Evolutionary conservation across 2,329 filamentous ascomycete genomes (phyloP).

Genomic region (Leptographium lundbergii): DNA sequence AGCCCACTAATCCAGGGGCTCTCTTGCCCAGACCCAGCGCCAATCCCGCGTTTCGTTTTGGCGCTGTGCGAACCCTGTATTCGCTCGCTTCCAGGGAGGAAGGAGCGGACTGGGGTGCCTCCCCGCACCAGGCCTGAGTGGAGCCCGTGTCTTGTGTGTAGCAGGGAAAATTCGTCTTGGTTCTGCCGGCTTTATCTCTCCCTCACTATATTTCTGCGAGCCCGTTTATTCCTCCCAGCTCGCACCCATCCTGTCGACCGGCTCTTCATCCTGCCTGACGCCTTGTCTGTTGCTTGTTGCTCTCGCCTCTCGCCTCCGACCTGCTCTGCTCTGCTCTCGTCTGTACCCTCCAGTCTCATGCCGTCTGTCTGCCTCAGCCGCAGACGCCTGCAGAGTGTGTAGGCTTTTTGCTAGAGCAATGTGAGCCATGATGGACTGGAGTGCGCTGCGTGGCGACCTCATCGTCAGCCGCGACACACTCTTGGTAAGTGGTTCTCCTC

Average conservation of each 20-base stretch:
- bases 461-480: slow-evolving; percentile 2
- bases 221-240: neutral
- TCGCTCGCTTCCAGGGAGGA: too few relatives aligned
- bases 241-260: too few relatives aligned
- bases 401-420: neutral
- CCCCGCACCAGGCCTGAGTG: too few relatives aligned
- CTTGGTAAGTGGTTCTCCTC: neutral
- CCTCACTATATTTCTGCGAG: neutral
- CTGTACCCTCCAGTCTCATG: neutral
- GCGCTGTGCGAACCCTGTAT: neutral
- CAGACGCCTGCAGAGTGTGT: neutral
- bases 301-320: too few relatives aligned
- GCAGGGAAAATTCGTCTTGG: neutral
- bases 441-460: slow-evolving; percentile 3
- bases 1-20: too few relatives aligned
- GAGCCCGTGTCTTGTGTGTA: neutral
- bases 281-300: too few relatives aligned
- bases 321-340: neutral
- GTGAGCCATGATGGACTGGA: slow-evolving; percentile 7
- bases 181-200: neutral
- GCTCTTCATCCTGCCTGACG: too few relatives aligned
- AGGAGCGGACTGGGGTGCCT: too few relatives aligned
- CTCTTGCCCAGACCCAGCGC: too few relatives aligned
- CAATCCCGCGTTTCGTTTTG: neutral
- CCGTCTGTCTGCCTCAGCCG: neutral